Evolutionary conservation across 306 rosid genomes (phyloP).

Genomic region (Trichosanthes cucumerina): DNA sequence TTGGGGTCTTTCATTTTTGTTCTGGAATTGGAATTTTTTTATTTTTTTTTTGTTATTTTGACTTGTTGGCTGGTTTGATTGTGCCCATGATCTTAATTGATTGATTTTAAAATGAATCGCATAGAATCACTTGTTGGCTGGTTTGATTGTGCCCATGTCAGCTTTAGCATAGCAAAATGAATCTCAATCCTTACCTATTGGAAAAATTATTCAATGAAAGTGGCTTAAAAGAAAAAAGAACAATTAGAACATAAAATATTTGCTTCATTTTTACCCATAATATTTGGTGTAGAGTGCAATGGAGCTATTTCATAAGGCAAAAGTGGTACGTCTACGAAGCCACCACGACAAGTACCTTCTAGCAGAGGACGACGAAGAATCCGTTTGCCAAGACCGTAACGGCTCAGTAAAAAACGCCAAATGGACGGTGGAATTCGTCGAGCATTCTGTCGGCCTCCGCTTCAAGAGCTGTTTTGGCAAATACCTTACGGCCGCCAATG

Average conservation of each 20-base stretch:
- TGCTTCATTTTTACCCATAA: no score
- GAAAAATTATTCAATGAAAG: no score
- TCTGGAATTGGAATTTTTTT: background rate
- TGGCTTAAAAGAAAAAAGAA: no score
- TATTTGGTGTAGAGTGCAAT: conserved; percentile 14
- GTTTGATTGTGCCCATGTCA: no score
- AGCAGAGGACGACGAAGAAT: conserved; percentile 62
- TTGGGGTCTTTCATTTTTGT: background rate
- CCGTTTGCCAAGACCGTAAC: conserved; percentile 56
- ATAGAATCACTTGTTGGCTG: no score
- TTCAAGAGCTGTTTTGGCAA: conserved; percentile 58
- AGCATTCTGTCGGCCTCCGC: conserved; percentile 25
- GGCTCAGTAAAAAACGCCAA: conserved; percentile 47
- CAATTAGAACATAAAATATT: no score
- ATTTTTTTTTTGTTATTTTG: no score
- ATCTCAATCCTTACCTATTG: no score
- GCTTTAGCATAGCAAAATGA: no score
- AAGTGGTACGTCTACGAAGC: conserved; percentile 54
- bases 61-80: background rate
- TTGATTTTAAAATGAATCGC: background rate
- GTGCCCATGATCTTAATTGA: background rate
- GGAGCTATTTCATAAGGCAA: conserved; percentile 69
- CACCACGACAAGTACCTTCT: conserved; percentile 70
- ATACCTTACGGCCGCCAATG: conserved; percentile 74
- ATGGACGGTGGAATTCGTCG: conserved; percentile 61